Percentiles rank a stretch among this genome's conserved stretches.
phyloP scores from a whole-genome alignment of 768 basidiomycete species.

The Pleurotus platypus region DNA sequence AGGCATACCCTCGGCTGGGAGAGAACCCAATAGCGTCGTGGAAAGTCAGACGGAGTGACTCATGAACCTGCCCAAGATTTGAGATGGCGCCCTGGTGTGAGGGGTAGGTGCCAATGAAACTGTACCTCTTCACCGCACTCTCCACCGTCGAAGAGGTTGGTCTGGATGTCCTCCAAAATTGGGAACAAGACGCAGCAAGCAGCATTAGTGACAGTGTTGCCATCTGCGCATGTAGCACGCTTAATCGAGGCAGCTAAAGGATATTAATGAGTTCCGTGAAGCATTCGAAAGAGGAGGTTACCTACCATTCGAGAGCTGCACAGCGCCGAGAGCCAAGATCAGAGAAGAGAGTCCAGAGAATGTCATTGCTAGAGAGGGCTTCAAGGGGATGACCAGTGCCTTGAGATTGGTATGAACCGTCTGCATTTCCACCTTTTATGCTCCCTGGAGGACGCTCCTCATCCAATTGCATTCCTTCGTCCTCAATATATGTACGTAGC shows the following conservation, averaged over 20 bases:
- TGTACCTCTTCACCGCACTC: constrained; percentile 24
- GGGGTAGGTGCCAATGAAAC: not conserved
- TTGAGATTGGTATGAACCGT: not conserved
- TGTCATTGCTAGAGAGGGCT: not conserved
- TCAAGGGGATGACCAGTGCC: not conserved
- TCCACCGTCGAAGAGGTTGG: constrained; percentile 21
- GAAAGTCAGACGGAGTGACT: constrained; percentile 30
- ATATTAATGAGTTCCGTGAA: not conserved
- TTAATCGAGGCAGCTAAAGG: constrained; percentile 7
- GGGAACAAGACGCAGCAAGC: constrained; percentile 16
- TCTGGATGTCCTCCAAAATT: constrained; percentile 17
- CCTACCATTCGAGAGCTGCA: not conserved
- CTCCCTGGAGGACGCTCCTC: not conserved
- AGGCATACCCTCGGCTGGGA: constrained; percentile 24
- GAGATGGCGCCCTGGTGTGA: not conserved
- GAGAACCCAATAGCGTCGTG: constrained; percentile 43
- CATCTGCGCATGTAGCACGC: constrained; percentile 12
- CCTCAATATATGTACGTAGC: not conserved
- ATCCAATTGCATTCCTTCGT: not conserved
- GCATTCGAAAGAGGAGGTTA: not conserved
- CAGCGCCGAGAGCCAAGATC: not conserved
- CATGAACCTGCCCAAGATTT: constrained; percentile 14
- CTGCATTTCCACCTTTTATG: not conserved
- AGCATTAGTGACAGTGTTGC: constrained; percentile 10
- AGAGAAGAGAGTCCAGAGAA: not conserved